Evolutionary conservation across 371 early-diverging fungal species (phyloP).

Genomic region (Chytridium lagenaria): DNA sequence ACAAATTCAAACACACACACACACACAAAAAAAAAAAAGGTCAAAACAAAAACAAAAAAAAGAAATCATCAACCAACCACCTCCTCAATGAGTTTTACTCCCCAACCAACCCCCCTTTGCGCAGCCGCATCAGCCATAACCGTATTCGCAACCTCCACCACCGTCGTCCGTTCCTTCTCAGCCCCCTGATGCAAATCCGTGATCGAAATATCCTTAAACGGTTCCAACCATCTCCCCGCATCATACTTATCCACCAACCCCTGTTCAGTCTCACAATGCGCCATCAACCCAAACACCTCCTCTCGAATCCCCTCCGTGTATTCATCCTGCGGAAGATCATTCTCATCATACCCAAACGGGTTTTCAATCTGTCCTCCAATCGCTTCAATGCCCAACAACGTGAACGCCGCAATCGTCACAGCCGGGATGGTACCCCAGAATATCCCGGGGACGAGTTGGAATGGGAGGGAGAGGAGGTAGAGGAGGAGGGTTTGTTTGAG

Average conservation of each 20-base stretch:
- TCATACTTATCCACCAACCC: slow-evolving; percentile 15
- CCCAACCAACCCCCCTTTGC: background rate
- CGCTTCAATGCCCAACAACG: slow-evolving; percentile 60
- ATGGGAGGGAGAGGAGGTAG: slow-evolving; percentile 54
- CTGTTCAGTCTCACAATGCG: slow-evolving; percentile 14
- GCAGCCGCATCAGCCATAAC: background rate
- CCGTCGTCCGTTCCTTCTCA: slow-evolving; percentile 3
- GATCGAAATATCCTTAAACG: slow-evolving; percentile 10
- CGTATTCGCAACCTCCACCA: background rate
- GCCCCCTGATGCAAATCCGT: slow-evolving; percentile 12
- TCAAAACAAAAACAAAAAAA: background rate
- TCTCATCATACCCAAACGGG: slow-evolving; percentile 44
- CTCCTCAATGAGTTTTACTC: background rate
- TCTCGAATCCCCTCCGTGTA: slow-evolving; percentile 30
- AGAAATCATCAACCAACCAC: background rate
- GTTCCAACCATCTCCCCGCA: slow-evolving; percentile 15
- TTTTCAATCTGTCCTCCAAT: slow-evolving; percentile 54
- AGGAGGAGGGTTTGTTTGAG: slow-evolving; percentile 55
- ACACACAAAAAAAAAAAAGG: background rate
- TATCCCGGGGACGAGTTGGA: slow-evolving; percentile 47
- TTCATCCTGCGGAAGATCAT: slow-evolving; percentile 38
- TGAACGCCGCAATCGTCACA: slow-evolving; percentile 67
- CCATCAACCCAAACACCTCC: slow-evolving; percentile 31
- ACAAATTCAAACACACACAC: background rate
- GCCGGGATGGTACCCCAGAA: slow-evolving; percentile 58